Conservation (phyloP, 2,329 filamentous ascomycete genomes). For the Venturia asperata region DNA sequence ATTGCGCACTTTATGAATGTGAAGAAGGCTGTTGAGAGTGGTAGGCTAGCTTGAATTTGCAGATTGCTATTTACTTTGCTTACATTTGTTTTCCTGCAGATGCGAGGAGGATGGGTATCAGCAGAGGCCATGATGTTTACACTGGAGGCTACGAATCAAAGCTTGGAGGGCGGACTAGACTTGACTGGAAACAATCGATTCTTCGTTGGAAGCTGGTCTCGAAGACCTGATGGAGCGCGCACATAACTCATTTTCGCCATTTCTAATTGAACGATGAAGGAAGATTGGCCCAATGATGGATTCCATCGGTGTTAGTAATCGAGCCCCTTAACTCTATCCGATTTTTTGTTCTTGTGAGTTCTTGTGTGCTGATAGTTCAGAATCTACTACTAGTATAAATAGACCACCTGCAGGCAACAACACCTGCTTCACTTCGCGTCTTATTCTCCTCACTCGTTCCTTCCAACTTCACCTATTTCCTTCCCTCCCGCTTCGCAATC, state of each 20-base stretch:
- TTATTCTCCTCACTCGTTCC: not conserved
- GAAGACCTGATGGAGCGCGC: not conserved
- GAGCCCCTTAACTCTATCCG: not conserved
- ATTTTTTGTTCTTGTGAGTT: not conserved
- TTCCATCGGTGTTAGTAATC: not conserved
- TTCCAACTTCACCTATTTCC: not conserved
- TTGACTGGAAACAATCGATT: conserved; percentile 5
- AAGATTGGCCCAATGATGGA: not conserved
- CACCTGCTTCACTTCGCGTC: not conserved
- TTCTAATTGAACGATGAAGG: not conserved
- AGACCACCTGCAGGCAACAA: not conserved
- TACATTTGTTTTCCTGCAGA: not conserved
- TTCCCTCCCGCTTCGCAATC: too few species aligned
- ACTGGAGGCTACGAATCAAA: not conserved
- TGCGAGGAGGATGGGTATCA: conserved; percentile 2
- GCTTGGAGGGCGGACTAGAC: not conserved
- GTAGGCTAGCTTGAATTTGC: not conserved
- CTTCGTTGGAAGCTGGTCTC: conserved; percentile 1
- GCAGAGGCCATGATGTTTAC: not conserved
- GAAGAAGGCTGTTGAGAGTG: not conserved
- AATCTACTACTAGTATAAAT: not conserved
- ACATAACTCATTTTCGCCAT: not conserved
- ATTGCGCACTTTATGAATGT: not conserved
- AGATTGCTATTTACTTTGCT: not conserved
- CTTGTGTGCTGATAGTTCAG: not conserved